Base-by-base conservation (phyloP, 2,329 filamentous ascomycete species). In the Fusarium austroafricanum region DNA sequence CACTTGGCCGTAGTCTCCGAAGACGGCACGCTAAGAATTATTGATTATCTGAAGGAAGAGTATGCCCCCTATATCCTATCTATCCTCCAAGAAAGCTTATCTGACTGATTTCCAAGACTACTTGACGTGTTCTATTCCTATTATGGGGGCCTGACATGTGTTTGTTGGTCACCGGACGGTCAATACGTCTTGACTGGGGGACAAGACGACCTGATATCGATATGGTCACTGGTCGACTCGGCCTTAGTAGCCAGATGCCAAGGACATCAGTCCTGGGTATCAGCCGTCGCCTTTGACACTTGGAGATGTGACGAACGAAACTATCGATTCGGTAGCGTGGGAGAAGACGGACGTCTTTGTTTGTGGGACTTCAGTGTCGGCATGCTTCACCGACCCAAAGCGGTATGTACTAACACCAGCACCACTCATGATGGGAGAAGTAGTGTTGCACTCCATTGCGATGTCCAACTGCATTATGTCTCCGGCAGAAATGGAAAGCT, bases 281-380 rank as follows among this genome's bases (percentile, higher is more conserved):
- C 93, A 5, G 89, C 90, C 17, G 93, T 99, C 38, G 93, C 93
- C 5, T 99, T 98, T 77, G 96, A 99, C 77, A 94, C 94, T 0
- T 99, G 96, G 96, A 88, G 94, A 67, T 99, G 96, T 75, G 96
- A 99, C 75, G 93, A 97, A 76, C 89, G 92, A 72, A 98, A 93
- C 73, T 99, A 99, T 79, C 89, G 96, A 2, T 97, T 99, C 74
- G 96, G 96, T 29, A 97, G 93, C 73, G 95, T 99, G 1, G 96
- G 95, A 15, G 95, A 98, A 76, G 96, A 99, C 77, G 93, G 94
- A 73, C 87, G 94, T 58, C 83, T 99, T 18, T 88, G 97, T 61
- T 83, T 99, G 14, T 99, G 96, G 96, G 96, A 99, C 81, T 99
- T 99, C 77, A 97, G 91, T 70, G 93, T 97, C 40, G 94, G 94